phyloP scores from a whole-genome alignment of 805 yeast genomes.

The Candida krabiensis region DNA sequence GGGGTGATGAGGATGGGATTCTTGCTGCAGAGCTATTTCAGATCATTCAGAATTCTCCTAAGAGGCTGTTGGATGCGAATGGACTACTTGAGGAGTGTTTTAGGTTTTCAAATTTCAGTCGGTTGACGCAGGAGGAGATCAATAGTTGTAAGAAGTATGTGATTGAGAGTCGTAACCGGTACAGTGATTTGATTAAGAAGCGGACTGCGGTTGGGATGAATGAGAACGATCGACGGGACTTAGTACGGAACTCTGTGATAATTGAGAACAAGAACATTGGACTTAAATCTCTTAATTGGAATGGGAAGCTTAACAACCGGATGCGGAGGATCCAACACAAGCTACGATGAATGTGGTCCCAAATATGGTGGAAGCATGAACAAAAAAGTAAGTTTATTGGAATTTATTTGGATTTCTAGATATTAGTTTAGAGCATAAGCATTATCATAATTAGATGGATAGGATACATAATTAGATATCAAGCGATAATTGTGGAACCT shows the following conservation, averaged over 20 bases:
- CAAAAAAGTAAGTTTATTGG: too few species aligned
- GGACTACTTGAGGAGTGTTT: conserved; percentile 71
- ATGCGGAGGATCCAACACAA: conserved; percentile 31
- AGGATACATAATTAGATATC: too few species aligned
- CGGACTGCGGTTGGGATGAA: conserved; percentile 30
- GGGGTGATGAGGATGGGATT: conserved; percentile 25
- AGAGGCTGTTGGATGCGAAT: conserved; percentile 66
- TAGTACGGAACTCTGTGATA: conserved; percentile 22
- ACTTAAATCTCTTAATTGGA: conserved; percentile 35
- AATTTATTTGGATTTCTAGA: too few species aligned
- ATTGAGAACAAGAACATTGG: conserved; percentile 31
- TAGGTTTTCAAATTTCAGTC: conserved; percentile 45
- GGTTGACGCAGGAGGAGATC: conserved; percentile 79
- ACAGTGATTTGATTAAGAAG: conserved; percentile 32
- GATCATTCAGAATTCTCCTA: conserved; percentile 81
- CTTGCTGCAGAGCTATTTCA: conserved; percentile 59
- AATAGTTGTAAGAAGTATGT: conserved; percentile 78
- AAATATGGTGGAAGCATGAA: too few species aligned
- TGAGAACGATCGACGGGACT: conserved; percentile 30
- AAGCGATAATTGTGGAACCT: too few species aligned
- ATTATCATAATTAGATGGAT: too few species aligned
- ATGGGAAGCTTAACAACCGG: conserved; percentile 32
- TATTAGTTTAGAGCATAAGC: too few species aligned
- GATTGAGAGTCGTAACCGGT: conserved; percentile 53
- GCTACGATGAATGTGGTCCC: conserved; percentile 16